These are phyloP conservation scores for Solanum chiquidenum DNA, from an alignment of 257 asterid genomes.

Conservation along the genomic window DNA sequence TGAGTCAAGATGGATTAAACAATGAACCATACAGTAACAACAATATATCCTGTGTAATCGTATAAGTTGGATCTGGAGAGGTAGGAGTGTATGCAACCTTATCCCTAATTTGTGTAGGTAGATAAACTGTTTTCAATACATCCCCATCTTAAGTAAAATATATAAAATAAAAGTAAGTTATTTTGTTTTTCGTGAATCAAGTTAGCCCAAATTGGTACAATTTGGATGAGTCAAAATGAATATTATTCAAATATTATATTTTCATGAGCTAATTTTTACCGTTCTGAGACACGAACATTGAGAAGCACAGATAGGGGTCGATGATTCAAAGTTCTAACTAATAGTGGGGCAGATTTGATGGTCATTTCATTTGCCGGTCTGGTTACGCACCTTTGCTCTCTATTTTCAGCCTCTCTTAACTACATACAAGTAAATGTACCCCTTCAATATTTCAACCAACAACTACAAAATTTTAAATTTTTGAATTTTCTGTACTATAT, in stretches of 20 bases:
- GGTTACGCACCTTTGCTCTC: not conserved
- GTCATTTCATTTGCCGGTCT: not conserved
- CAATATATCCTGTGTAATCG: fast-evolving
- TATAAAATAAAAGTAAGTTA: not conserved
- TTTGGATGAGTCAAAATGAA: not conserved
- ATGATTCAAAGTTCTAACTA: not conserved
- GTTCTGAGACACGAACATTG: not conserved
- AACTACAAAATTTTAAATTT: not conserved
- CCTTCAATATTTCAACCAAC: not conserved
- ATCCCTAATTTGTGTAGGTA: fast-evolving
- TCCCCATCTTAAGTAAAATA: not conserved
- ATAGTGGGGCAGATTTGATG: not conserved
- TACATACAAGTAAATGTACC: not conserved
- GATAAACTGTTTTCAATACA: not conserved
- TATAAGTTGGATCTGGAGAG: fast-evolving
- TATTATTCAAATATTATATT: not conserved
- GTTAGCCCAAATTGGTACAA: not conserved
- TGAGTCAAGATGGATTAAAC: not conserved
- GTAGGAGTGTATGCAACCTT: fast-evolving
- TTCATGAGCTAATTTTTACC: not conserved
- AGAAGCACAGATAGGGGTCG: not conserved
- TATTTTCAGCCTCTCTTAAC: not conserved
- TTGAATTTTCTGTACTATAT: not conserved
- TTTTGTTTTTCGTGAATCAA: too few relatives aligned
- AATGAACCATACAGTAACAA: not conserved